Evolutionary conservation across 306 rosid species (phyloP), one percentile per base, ranked within the genome.

Genomic region (Inga leiocalycina): DNA sequence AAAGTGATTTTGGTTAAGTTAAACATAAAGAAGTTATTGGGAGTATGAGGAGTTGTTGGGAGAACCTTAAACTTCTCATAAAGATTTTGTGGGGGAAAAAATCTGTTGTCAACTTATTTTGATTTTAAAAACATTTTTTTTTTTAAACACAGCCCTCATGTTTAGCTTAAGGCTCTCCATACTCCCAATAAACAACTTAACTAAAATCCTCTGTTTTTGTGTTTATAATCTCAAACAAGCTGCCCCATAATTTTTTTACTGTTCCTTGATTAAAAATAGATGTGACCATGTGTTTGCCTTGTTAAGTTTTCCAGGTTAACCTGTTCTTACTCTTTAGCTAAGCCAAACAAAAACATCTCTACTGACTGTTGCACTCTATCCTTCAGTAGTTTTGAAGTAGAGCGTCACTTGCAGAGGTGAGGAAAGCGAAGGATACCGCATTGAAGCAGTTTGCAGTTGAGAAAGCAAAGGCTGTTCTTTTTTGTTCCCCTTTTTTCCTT

Each of bases 381-480:
- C 27, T 51, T 41, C 85, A 80, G 90, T 86, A 85, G 84, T 89
- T 85, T 76, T 84, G 76, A 85, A 81, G 85, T 80, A 71, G 81
- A 71, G 82, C 88, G 75, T 79, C 88, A 71, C 39, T 72, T 80
- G 77, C 86, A 73, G 79, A 9, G 82, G 81, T 71, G 83, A 89
- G 72, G 64, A 70, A 82, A 44, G 84, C 62, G 61, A 64, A 77
- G 49, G 81, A 56, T 44, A 64, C 30, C 62, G 39, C 39, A 34
- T 59, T 61, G 59, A 32, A 74, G 80, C 79, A 48, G 62, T 24
- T 27, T 74, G 80, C 79, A 43, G 62, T 24, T 34, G 77, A 65
- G 66, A 84, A 81, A 85, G 62, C 81, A 84, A 81, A 85, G 39
- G 83, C 46, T 57, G 71, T 8, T 39, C 8, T 39, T 62, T 73